Conservation (phyloP, 371 early-diverging fungal genomes). For the Batkoa obscura region DNA sequence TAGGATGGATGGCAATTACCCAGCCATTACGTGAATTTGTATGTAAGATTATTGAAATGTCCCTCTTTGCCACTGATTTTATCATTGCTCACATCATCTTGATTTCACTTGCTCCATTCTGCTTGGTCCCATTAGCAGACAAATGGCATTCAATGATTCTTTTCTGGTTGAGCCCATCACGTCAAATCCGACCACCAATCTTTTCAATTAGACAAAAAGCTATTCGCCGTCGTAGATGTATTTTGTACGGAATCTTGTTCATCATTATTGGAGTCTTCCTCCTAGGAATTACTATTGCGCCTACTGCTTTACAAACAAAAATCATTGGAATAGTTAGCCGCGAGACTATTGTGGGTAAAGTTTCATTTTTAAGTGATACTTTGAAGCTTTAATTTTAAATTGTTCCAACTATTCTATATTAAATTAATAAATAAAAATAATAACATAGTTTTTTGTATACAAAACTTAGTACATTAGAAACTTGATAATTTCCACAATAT, state of each 20-base stretch:
- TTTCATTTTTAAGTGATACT: no score
- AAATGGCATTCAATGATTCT: conserved; percentile 66
- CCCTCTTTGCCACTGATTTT: conserved; percentile 63
- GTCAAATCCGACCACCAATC: conserved; percentile 60
- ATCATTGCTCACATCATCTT: conserved; percentile 50
- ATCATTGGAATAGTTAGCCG: no score
- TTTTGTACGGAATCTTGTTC: conserved; percentile 48
- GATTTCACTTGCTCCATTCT: conserved; percentile 44
- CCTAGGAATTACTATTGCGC: conserved; percentile 35
- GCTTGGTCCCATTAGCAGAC: conserved; percentile 51
- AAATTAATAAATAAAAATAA: no score
- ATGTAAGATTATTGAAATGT: conserved; percentile 74
- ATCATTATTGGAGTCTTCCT: conserved; percentile 27
- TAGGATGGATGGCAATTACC: conserved; percentile 45
- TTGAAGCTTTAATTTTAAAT: no score
- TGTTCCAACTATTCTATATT: no score
- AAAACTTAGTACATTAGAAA: no score
- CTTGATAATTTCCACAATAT: no score
- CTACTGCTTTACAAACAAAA: conserved; percentile 7
- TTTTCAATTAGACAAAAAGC: conserved; percentile 40
- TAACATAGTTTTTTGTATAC: no score
- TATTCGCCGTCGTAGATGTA: conserved; percentile 34
- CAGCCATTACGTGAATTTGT: conserved; percentile 60
- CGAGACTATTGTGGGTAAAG: no score
- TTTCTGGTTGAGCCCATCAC: conserved; percentile 64